Evolutionary conservation across 2,329 filamentous ascomycete genomes (phyloP), one percentile per base, ranked within the genome.

Genomic region (Pseudogymnoascus pannorum): DNA sequence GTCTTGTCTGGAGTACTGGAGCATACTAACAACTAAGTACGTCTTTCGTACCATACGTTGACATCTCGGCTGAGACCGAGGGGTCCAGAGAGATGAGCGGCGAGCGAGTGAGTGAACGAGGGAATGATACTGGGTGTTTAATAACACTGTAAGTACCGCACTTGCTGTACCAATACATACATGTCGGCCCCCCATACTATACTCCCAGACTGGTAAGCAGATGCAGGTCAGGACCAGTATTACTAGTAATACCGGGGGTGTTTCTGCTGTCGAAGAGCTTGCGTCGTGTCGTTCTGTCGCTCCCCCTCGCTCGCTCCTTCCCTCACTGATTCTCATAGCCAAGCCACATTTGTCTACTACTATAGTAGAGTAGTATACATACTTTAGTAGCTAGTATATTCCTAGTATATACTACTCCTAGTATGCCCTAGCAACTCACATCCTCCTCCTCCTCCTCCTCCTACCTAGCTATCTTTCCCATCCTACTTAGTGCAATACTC

Each of bases 31-130:
- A 7, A 7, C 26, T 29, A n/a, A n/a, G n/a, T n/a, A n/a, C n/a
- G n/a, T n/a, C n/a, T n/a, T n/a, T n/a, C 22, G 42, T 24, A 24
- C 7, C 44, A 20, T 44, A 44, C 20, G 44, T 51, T 51, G 44
- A 51, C 44, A 16, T 29, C 31, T 35, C 31, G 18, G 57, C 31
- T 58, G 57, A 35, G 57, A 58, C 31, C 57, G 57, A 35, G 57
- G 35, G 31, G 31, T 40, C 35, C 29, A 40, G 57, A 58, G 57
- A 58, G 29, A 58, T 12, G 16, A 24, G 11, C 20, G 11, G 24
- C 29, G 54, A 57, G 54, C 29, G 54, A 58, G 54, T 35, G 54
- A 58, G 26, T 35, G 54, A 38, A n/a, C 26, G 54, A 24, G 54
- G 22, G 54, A 58, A 58, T 35, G 54, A 58, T 18, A 5, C 8